Base-by-base conservation (phyloP, 2,329 filamentous ascomycete genomes). In the Exophiala sp. region DNA sequence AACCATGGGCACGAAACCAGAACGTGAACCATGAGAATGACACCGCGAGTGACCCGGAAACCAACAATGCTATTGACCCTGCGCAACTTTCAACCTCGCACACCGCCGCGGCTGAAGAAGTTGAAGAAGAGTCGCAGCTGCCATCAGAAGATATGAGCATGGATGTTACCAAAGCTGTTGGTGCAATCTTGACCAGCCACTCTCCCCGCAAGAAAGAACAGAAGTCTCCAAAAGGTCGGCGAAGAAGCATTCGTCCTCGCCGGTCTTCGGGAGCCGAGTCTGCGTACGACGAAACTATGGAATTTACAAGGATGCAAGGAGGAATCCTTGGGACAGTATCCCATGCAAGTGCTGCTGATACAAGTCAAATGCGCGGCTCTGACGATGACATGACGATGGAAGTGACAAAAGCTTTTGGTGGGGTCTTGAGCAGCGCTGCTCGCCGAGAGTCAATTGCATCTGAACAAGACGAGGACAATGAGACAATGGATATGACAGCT, bases 131-230 rank as follows among this genome's bases (percentile, higher is more conserved):
- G 4, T 76, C 69, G 12, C 73, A 78, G 16, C 77, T 71, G 12
- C 74, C 79, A 20, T 79, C 81, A 16, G 81, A 83, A 59, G 89
- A 91, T 36, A 85, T 95, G 78, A 94, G 89, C 18, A 96, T 97
- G 92, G 92, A 97, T 63, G 89, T 96, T 6, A 96, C 92, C 1
- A 84, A 83, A 50, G 89, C 84, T 7, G 77, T 95, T 49, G 92
- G 92, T 7, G 82, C 86, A 2, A 96, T 97, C 50, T 71, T 96
- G 16, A 47, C 65, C 7, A 61, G 46, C 18, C 59, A 58, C 32
- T 60, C 60, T 10, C 58, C 61, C 11, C 44, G 41, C 45, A 58
- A 55, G 58, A 54, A 67, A 54, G 58, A 63, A 54, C 58, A 66
- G 14, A 69, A 70, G 51, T 68, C 69, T 20, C 57, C 66, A 21